Evolutionary conservation across 1,139 yeast species (phyloP).

Genomic region (Yamadazyma membranifaciens): DNA sequence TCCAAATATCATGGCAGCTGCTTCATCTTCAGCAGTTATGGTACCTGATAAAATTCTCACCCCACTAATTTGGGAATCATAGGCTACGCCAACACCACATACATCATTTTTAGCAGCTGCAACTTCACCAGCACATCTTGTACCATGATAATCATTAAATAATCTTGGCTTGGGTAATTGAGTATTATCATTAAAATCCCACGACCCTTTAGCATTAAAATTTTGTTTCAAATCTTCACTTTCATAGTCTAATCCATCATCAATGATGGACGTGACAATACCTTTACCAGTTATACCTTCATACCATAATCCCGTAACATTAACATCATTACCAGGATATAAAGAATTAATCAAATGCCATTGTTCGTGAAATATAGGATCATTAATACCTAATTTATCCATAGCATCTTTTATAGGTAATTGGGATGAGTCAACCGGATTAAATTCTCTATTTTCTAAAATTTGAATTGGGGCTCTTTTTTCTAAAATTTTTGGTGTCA

Average conservation of each 20-base stretch:
- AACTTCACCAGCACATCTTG: constrained; percentile 97
- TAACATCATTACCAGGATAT: constrained; percentile 80
- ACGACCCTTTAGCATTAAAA: constrained; percentile 74
- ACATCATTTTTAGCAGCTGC: constrained; percentile 85
- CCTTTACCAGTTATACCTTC: constrained; percentile 82
- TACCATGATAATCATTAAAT: constrained; percentile 90
- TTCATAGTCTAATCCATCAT: constrained; percentile 89
- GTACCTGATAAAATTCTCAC: constrained; percentile 81
- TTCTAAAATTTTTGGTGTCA: constrained; percentile 46
- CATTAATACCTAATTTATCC: constrained; percentile 62
- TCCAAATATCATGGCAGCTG: constrained; percentile 79
- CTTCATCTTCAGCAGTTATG: constrained; percentile 85
- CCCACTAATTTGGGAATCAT: constrained; percentile 82
- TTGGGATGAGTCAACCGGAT: constrained; percentile 48
- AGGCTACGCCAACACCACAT: constrained; percentile 96
- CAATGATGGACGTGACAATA: constrained; percentile 82
- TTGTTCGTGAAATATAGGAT: constrained; percentile 77
- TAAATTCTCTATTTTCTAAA: constrained; percentile 8
- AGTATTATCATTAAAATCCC: constrained; percentile 85
- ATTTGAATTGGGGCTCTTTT: constrained; percentile 46
- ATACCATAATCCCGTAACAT: constrained; percentile 84
- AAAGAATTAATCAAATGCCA: constrained; percentile 85
- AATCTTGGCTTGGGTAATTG: constrained; percentile 78
- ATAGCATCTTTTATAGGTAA: constrained; percentile 40
- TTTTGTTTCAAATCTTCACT: constrained; percentile 69